These are phyloP conservation scores for Sodiomyces alkalinus DNA, from an alignment of 2,329 filamentous ascomycete species.

Conservation along the genomic window DNA sequence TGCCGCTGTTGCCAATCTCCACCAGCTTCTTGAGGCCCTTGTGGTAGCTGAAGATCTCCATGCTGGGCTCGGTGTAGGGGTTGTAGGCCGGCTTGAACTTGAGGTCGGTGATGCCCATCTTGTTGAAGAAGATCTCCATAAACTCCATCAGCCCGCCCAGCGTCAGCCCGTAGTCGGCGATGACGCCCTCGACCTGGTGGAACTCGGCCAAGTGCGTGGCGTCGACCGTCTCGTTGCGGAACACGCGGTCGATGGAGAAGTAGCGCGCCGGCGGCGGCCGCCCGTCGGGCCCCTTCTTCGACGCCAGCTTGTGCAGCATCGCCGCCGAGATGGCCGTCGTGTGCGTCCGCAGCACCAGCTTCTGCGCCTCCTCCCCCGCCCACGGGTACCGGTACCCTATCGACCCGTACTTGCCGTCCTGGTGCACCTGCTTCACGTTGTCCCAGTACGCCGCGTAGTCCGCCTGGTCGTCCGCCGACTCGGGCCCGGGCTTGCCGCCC, in stretches of 20 bases:
- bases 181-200: constrained; percentile 97
- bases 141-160: constrained; percentile 85
- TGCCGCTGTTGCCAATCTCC: constrained; percentile 94
- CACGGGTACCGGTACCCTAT: constrained; percentile 95
- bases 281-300: constrained; percentile 59
- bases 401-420: constrained; percentile 83
- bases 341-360: constrained; percentile 85
- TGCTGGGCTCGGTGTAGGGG: constrained; percentile 85
- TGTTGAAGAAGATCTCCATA: constrained; percentile 89
- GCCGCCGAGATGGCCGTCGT: constrained; percentile 86
- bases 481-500: constrained; percentile 52
- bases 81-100: constrained; percentile 98
- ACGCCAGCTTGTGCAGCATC: constrained; percentile 79
- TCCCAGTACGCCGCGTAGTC: constrained; percentile 82
- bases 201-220: constrained; percentile 95
- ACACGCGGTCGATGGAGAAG: constrained; percentile 97
- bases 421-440: constrained; percentile 73
- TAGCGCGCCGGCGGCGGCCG: constrained; percentile 62
- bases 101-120: constrained; percentile 77
- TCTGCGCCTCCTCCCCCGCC: constrained; percentile 72
- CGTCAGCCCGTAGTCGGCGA: constrained; percentile 88
- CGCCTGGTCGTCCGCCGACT: constrained; percentile 36
- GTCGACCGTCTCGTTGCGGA: constrained; percentile 94
- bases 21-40: constrained; percentile 79
- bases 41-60: constrained; percentile 98